phyloP scores from a whole-genome alignment of 2,329 filamentous ascomycete genomes.

The Delphinella strobiligena region DNA sequence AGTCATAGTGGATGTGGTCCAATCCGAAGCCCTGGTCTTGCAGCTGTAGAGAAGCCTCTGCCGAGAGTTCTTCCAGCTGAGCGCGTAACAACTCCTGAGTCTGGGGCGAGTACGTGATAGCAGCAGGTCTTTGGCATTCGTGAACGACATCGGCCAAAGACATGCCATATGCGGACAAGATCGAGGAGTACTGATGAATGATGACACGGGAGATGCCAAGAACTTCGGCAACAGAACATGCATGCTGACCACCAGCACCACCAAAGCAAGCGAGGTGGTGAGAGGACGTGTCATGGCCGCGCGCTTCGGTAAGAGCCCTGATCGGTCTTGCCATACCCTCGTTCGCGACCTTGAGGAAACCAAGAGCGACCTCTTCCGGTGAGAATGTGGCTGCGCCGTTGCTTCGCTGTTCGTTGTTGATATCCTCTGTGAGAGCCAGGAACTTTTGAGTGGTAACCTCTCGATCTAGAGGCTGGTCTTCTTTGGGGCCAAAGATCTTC shows the following conservation, averaged over 20 bases:
- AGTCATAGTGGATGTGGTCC: constrained; percentile 15
- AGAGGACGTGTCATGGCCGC: constrained; percentile 14
- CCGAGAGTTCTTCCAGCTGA: constrained; percentile 43
- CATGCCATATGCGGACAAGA: constrained; percentile 37
- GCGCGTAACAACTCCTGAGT: constrained; percentile 57
- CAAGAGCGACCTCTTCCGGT: constrained; percentile 16
- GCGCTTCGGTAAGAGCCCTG: constrained; percentile 18
- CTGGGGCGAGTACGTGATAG: constrained; percentile 16
- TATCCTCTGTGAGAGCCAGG: constrained; percentile 27
- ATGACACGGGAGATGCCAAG: constrained; percentile 32
- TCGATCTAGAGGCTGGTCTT: constrained; percentile 25
- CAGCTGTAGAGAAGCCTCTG: constrained; percentile 47
- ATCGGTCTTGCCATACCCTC: constrained; percentile 21
- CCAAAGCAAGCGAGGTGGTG: constrained; percentile 20
- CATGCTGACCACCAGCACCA: constrained; percentile 31
- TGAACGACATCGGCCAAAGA: constrained; percentile 35
- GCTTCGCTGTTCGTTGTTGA: constrained; percentile 27
- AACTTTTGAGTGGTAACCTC: constrained; percentile 31
- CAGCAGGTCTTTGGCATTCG: constrained; percentile 27
- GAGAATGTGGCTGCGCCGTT: constrained; percentile 35
- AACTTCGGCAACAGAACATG: constrained; percentile 31
- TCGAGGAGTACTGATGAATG: constrained; percentile 34
- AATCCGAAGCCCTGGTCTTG: constrained; percentile 52
- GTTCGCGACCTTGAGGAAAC: constrained; percentile 19
- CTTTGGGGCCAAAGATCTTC: constrained; percentile 21